Percentiles rank a stretch among this genome's conserved stretches.
These are phyloP conservation scores for Colletotrichum nymphaeae DNA, from an alignment of 2,329 filamentous ascomycete genomes.

Conservation along the genomic window DNA sequence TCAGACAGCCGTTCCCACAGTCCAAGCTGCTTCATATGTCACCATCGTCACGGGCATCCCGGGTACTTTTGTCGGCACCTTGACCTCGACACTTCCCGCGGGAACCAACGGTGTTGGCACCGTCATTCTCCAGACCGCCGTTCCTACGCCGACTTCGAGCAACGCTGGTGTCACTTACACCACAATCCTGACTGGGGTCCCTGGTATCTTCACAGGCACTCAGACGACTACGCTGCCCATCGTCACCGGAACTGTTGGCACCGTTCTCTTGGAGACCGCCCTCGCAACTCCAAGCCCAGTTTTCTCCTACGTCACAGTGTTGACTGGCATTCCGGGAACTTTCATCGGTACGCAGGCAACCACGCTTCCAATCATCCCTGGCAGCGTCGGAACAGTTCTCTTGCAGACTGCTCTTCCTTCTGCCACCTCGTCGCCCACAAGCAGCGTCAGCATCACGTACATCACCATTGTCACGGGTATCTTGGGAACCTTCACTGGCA, in stretches of 20 bases:
- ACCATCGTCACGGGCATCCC: constrained; percentile 9
- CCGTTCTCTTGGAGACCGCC: constrained; percentile 16
- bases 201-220: constrained; percentile 7
- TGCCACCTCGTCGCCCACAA: not conserved
- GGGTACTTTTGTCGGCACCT: not conserved
- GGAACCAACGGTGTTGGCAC: constrained; percentile 2
- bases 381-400: constrained; percentile 5
- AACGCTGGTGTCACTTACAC: not conserved
- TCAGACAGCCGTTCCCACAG: constrained; percentile 11
- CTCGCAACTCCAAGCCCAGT: not conserved
- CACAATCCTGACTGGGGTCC: constrained; percentile 3
- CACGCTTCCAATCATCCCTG: not conserved
- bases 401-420: constrained; percentile 11
- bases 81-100: constrained; percentile 3
- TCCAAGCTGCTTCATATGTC: not conserved
- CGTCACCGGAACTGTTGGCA: not conserved
- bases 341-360: not conserved
- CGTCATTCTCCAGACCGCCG: constrained; percentile 7
- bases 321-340: constrained; percentile 6
- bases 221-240: constrained; percentile 5
- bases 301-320: not conserved
- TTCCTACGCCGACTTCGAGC: constrained; percentile 3
- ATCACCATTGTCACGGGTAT: constrained; percentile 10
- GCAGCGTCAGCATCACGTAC: not conserved
- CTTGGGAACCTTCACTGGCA: constrained; percentile 4